Evolutionary conservation across 1,139 yeast genomes (phyloP), one percentile per base, ranked within the genome.

Genomic region (Hanseniaspora sp.): DNA sequence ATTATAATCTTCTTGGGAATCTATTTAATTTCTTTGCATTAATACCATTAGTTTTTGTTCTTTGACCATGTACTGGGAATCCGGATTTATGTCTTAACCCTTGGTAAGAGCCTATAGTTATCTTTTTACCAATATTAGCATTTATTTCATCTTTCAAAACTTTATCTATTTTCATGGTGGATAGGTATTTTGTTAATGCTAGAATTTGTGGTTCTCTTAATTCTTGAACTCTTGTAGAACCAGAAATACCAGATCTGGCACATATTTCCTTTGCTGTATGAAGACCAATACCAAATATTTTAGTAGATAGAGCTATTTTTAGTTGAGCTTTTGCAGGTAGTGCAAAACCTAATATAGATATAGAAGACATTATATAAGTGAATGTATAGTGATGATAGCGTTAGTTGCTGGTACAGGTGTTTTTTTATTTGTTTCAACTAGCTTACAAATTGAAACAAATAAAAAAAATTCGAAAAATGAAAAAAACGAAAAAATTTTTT

Each of bases 201-300:
- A 92, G 77, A 52, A 88, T 77, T 63, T 88, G 95, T 47, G 90
- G 86, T 69, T 92, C 98, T 34, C 84, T 74, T 48, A 92, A 77
- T 69, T 92, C 95, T 67, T 86, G 92, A 86, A 92, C 84, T 70
- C 95, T 80, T 95, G 90, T 88, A 67, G 78, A 76, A 42, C 97
- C 97, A 65, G 90, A 92, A 56, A 92, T 77, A 9, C 96, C 96
- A 30, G 92, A 79, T 66, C 81, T 86, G 46, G 97, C 83, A 68
- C 96, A 87, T 55, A 94, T 74, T 63, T 75, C 74, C 59, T 79
- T 79, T 1, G 96, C 92, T n/a, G 86, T 80, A 55, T 73, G 69
- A 56, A 73, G 71, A 5, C 97, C 96, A 44, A 92, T 75, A 43
- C 97, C 98, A 66, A 86, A 90, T 60, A 92, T 83, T 58, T 82